Conservation (phyloP, 208 protist species). For the Spongospora subterranea region DNA sequence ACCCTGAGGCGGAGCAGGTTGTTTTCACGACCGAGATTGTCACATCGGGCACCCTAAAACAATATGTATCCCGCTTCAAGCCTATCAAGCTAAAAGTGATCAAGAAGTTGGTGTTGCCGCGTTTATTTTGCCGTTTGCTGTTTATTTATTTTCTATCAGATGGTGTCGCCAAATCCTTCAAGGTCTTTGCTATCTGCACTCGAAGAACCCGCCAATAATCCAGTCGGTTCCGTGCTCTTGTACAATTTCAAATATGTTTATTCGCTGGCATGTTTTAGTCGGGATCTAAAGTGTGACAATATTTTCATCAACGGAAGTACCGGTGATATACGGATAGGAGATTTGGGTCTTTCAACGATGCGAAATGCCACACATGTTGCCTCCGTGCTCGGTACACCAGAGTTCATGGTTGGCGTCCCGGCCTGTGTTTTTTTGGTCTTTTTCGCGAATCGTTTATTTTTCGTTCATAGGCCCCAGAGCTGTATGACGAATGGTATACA, state of each 20-base stretch:
- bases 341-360: constrained; percentile 79
- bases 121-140: background rate
- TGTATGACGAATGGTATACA: constrained; percentile 83
- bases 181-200: constrained; percentile 82
- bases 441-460: background rate
- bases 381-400: constrained; percentile 77
- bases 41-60: constrained; percentile 78
- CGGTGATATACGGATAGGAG: constrained; percentile 82
- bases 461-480: constrained; percentile 76
- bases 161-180: constrained; percentile 82
- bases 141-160: background rate
- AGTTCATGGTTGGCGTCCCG: constrained; percentile 79
- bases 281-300: constrained; percentile 88
- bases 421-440: background rate
- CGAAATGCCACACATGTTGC: constrained; percentile 15
- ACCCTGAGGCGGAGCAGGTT: constrained; percentile 60
- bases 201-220: constrained; percentile 67
- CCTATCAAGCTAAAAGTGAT: constrained; percentile 73
- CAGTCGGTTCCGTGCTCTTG: background rate
- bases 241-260: background rate
- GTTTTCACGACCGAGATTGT: constrained; percentile 87
- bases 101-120: constrained; percentile 69
- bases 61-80: constrained; percentile 71
- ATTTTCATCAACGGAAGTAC: constrained; percentile 84
- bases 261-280: constrained; percentile 80